Evolutionary conservation across 805 yeast species (phyloP), one percentile per base, ranked within the genome.

Genomic region (Saturnispora bothae): DNA sequence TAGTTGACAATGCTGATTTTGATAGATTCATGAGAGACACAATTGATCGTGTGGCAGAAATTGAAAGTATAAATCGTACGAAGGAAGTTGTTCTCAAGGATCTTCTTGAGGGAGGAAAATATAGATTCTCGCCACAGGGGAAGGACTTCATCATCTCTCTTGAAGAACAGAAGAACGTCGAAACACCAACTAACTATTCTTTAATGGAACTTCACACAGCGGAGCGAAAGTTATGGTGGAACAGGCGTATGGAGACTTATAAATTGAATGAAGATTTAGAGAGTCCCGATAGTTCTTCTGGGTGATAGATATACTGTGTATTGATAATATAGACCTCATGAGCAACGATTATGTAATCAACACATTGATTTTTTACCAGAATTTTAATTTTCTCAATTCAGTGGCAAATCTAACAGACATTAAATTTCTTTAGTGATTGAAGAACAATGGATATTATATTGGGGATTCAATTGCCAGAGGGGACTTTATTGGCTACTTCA

Each of bases 401-500:
- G 31, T 31, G 34, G 34, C 34, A 31, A 31, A 31, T 14, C 16
- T 15, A 5, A n/a, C n/a, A 28, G 5, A 15, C 16, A 15, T 16
- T 28, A 12, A 9, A 26, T 7, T 9, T 26, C 8, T 28, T 16
- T 28, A 15, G 16, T 5, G 14, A 28, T 6, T 7, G 4, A 14
- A 18, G 20, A 20, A 36, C 38, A 32, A 92, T 92, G 97, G 98
- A 89, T 66, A 78, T 89, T 52, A 66, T 89, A 40, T 66, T 89
- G 50, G 97, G 97, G 41, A 79, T 89, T 50, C 79, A 73, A 53
- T 81, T 86, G 25, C 65, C 75, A 51, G 94, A 85, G 53, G 71
- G 77, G 44, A 94, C 89, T 32, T 69, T 92, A 43, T 62, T 89
- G 41, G 95, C 96, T 53, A 83, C 97, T n/a, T 86, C 96, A 9